Evolutionary conservation across 1,284 basidiomycete species (phyloP).

Genomic region (Exobasidium rhododendri): DNA sequence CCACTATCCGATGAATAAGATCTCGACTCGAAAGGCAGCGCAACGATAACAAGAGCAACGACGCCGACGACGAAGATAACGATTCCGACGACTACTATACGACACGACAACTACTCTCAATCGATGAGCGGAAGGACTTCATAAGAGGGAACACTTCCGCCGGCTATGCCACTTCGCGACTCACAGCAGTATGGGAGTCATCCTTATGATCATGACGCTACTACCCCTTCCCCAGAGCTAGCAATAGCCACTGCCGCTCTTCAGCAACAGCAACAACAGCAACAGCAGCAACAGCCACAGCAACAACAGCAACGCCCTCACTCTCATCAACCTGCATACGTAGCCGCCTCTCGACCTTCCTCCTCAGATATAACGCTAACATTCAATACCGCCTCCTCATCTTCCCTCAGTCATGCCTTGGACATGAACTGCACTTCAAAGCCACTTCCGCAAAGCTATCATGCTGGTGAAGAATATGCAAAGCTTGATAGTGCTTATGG

Average conservation of each 20-base stretch:
- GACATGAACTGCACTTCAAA: background rate
- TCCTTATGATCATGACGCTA: background rate
- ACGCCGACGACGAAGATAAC: too few species aligned
- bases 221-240: background rate
- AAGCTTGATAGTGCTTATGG: too few species aligned
- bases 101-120: too few species aligned
- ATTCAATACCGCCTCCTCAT: background rate
- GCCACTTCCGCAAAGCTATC: too few species aligned
- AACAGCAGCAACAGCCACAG: background rate
- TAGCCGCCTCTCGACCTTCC: background rate
- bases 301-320: background rate
- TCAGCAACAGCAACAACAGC: background rate
- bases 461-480: too few species aligned
- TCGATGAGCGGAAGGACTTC: too few species aligned
- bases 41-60: too few species aligned
- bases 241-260: background rate
- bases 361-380: background rate
- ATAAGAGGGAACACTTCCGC: background rate
- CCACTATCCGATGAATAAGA: too few species aligned
- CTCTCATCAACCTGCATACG: background rate
- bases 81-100: too few species aligned
- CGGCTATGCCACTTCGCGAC: background rate
- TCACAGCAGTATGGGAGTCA: background rate
- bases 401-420: background rate
- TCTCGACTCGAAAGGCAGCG: too few species aligned